Percentiles rank a stretch among this genome's conserved stretches.
Evolutionary conservation across 495 filamentous ascomycete genomes (phyloP).

Genomic region (Xylaria longipes): DNA sequence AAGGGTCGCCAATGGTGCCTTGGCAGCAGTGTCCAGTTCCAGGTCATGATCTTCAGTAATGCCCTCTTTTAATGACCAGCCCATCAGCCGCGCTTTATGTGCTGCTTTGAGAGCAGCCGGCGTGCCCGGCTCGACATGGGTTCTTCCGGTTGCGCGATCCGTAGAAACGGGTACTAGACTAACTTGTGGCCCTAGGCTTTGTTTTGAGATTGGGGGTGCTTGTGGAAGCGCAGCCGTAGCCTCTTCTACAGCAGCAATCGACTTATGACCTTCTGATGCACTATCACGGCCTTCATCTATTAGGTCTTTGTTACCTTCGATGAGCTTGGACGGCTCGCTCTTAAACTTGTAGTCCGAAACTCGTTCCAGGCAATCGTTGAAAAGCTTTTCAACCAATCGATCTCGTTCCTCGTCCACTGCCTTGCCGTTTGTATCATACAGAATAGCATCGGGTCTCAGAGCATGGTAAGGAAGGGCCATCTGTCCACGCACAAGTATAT

Average conservation of each 20-base stretch:
- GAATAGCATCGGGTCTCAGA: slow-evolving; percentile 81
- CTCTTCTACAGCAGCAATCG: slow-evolving; percentile 75
- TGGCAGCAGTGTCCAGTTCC: slow-evolving; percentile 69
- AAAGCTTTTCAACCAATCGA: slow-evolving; percentile 82
- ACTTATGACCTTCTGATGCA: slow-evolving; percentile 69
- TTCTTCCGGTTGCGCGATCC: slow-evolving; percentile 64
- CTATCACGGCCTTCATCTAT: slow-evolving; percentile 85
- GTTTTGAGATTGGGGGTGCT: slow-evolving; percentile 53
- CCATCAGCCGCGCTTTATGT: slow-evolving; percentile 74
- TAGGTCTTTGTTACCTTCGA: slow-evolving; percentile 83
- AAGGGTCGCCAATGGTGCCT: slow-evolving; percentile 70
- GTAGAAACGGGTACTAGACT: slow-evolving; percentile 65
- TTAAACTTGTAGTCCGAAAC: slow-evolving; percentile 88
- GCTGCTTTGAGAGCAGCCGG: slow-evolving; percentile 67
- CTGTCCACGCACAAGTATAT: slow-evolving; percentile 88
- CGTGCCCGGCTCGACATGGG: slow-evolving; percentile 62
- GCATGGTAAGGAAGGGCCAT: slow-evolving; percentile 85
- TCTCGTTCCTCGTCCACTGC: slow-evolving; percentile 82
- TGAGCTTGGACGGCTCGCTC: slow-evolving; percentile 66
- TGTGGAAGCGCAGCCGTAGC: slow-evolving; percentile 53
- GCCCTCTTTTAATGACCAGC: slow-evolving; percentile 77
- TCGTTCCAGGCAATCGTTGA: slow-evolving; percentile 91
- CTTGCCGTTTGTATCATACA: slow-evolving; percentile 88
- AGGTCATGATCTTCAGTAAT: slow-evolving; percentile 70
- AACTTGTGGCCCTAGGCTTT: slow-evolving; percentile 54